Evolutionary conservation across 23 red algal species (phyloP).

Genomic region (Gracilaria domingensis): DNA sequence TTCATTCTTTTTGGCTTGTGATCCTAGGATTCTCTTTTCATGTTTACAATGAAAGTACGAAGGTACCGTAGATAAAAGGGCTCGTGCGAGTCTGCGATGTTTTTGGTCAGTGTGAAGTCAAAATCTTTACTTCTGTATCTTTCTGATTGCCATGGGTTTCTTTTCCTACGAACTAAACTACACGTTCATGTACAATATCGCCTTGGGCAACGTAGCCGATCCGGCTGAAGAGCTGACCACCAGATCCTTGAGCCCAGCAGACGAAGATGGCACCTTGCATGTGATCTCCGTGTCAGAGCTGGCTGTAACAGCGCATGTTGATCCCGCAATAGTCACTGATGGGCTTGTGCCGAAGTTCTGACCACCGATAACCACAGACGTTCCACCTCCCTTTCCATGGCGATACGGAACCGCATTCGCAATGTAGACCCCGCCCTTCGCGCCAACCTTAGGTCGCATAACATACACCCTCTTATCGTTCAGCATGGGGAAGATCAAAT

Average conservation of each 20-base stretch:
- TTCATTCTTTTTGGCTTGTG: no score
- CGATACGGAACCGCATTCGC: constrained; percentile 15
- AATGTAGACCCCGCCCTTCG: constrained; percentile 20
- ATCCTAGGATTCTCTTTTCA: no score
- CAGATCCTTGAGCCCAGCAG: constrained; percentile 39
- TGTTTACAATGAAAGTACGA: no score
- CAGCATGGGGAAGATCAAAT: constrained; percentile 49
- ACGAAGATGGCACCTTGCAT: constrained; percentile 51
- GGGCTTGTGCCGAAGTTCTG: constrained; percentile 7
- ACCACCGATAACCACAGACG: constrained; percentile 19
- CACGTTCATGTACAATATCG: constrained; percentile 60
- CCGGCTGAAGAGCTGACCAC: constrained; percentile 28
- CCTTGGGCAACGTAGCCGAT: constrained; percentile 13
- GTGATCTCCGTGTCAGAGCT: constrained; percentile 45
- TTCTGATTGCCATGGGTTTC: background rate
- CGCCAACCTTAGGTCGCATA: constrained; percentile 5
- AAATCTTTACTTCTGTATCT: background rate
- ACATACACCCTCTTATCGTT: constrained; percentile 38
- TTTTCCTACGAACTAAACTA: background rate
- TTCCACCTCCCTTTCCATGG: constrained; percentile 43
- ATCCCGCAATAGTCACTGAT: constrained; percentile 25
- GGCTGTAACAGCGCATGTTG: constrained; percentile 4
- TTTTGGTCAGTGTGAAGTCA: background rate
- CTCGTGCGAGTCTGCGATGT: no score
- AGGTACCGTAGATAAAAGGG: no score